phyloP scores from a whole-genome alignment of 495 filamentous ascomycete species.

The Cetradonia linearis region DNA sequence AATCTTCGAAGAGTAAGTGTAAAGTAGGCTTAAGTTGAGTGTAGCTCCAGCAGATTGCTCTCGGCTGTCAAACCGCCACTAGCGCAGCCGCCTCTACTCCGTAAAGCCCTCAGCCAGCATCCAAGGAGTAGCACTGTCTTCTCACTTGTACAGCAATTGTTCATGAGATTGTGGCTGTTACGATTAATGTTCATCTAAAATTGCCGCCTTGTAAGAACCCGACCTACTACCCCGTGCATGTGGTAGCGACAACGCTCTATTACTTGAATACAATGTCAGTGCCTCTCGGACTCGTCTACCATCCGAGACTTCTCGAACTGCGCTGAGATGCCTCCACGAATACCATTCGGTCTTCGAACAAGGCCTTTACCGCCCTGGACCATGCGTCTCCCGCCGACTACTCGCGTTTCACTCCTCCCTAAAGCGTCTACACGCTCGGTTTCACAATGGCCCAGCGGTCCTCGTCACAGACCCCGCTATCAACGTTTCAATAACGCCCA shows the following conservation, averaged over 20 bases:
- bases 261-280: background rate
- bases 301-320: too few species aligned
- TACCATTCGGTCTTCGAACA: background rate
- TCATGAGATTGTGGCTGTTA: too few species aligned
- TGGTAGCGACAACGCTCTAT: too few species aligned
- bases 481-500: slow-evolving; percentile 18
- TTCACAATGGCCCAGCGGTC: slow-evolving; percentile 4
- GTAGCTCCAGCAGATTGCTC: background rate
- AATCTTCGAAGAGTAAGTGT: background rate
- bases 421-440: background rate
- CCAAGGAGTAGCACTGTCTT: too few species aligned
- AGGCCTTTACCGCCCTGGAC: background rate
- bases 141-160: too few species aligned
- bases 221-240: too few species aligned
- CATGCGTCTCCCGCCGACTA: background rate
- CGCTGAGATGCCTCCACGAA: slow-evolving; percentile 1
- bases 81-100: background rate
- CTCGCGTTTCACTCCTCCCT: background rate
- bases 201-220: too few species aligned
- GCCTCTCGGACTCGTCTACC: background rate
- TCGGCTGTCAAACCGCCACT: background rate
- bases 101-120: background rate
- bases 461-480: slow-evolving; percentile 14
- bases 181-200: too few species aligned
- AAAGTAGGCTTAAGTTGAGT: background rate